Evolutionary conservation across 345 rosid genomes (phyloP).

Genomic region (Gynandropsis gynandra): DNA sequence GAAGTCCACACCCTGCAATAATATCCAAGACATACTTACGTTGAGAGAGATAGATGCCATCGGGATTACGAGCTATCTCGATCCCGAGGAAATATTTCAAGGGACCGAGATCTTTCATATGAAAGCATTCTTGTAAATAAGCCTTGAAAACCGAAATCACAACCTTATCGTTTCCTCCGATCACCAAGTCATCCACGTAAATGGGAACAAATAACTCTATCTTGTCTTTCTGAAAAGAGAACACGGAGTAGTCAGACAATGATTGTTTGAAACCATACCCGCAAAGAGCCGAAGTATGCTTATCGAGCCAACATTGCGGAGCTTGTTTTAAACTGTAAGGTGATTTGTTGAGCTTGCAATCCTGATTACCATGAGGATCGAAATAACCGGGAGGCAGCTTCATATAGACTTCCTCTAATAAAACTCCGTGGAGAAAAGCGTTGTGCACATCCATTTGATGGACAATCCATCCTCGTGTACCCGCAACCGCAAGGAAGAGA

Average conservation of each 20-base stretch:
- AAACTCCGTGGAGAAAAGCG: too few species aligned
- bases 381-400: too few species aligned
- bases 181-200: neutral
- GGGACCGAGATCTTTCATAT: neutral
- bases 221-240: too few species aligned
- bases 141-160: neutral
- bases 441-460: too few species aligned
- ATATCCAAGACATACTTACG: too few species aligned
- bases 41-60: too few species aligned
- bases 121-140: neutral
- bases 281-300: neutral
- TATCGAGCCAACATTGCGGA: neutral
- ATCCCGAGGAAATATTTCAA: neutral
- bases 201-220: neutral
- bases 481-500: too few species aligned
- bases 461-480: too few species aligned
- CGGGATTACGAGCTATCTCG: neutral
- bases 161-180: too few species aligned
- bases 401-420: too few species aligned
- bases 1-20: too few species aligned
- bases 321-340: neutral
- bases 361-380: too few species aligned
- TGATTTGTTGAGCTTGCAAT: neutral
- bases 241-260: neutral
- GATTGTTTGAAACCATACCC: neutral